phyloP scores from a whole-genome alignment of 345 rosid genomes.

The Mallotus nudiflorus region DNA sequence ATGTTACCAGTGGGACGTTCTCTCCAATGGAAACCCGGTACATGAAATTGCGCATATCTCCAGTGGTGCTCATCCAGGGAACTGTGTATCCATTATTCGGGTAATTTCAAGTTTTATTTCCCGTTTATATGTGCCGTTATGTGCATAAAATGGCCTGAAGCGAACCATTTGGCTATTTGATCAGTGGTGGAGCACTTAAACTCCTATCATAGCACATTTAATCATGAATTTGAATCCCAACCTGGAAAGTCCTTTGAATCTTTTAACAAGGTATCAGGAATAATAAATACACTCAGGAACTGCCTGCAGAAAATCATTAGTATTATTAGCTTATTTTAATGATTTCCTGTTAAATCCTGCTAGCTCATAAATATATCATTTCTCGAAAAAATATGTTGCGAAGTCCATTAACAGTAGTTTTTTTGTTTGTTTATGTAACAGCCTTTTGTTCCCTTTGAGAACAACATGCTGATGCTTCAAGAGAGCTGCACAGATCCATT shows the following conservation, averaged over 20 bases:
- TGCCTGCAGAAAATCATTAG: too few relatives aligned
- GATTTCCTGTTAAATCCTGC: neutral
- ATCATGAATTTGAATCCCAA: too few relatives aligned
- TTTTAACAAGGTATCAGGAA: too few relatives aligned
- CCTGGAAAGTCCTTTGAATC: too few relatives aligned
- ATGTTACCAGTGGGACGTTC: constrained; percentile 73
- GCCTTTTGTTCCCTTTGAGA: constrained; percentile 29
- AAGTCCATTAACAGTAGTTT: neutral
- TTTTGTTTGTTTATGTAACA: constrained; percentile 13
- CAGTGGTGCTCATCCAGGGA: constrained; percentile 47
- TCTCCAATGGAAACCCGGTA: constrained; percentile 40
- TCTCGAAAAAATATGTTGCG: neutral
- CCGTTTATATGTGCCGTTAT: too few relatives aligned
- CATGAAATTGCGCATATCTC: constrained; percentile 45
- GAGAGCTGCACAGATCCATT: constrained; percentile 50
- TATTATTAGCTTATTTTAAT: neutral
- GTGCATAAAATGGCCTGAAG: too few relatives aligned
- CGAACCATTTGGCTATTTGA: too few relatives aligned
- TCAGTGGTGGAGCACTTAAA: too few relatives aligned
- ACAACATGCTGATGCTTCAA: constrained; percentile 55
- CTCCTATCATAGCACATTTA: too few relatives aligned
- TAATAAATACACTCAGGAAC: too few relatives aligned
- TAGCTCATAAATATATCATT: neutral
- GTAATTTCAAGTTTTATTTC: constrained; percentile 28
- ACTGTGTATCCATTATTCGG: constrained; percentile 45